Conservation (phyloP, 176 grass and related monocot genomes). For the Avena sativa region DNA sequence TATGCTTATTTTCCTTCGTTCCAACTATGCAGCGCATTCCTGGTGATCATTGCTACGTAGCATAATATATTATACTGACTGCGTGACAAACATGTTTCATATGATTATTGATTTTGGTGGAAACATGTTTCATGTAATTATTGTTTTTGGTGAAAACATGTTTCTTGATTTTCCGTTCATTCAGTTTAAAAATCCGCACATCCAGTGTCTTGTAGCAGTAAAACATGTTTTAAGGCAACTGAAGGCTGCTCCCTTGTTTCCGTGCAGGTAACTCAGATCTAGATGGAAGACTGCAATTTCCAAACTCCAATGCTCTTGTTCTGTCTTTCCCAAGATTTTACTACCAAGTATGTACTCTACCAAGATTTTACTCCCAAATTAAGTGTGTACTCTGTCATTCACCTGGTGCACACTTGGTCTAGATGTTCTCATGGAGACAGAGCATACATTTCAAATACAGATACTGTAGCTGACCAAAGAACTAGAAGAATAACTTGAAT, state of each 20-base stretch:
- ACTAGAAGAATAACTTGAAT: slow-evolving; percentile 43
- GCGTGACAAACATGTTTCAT: not conserved
- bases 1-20: not conserved
- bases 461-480: not conserved
- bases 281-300: slow-evolving; percentile 7
- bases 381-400: not conserved
- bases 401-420: slow-evolving; percentile 4
- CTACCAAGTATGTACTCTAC: not conserved
- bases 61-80: too few relatives aligned
- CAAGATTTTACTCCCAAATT: slow-evolving; percentile 4
- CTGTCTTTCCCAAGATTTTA: slow-evolving; percentile 15
- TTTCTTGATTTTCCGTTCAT: not conserved
- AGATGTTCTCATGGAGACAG: slow-evolving; percentile 1
- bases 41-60: slow-evolving; percentile 7
- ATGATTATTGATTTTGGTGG: slow-evolving; percentile 4
- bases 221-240: not conserved
- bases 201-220: not conserved
- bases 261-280: slow-evolving; percentile 17
- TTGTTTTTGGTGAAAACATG: slow-evolving; percentile 15
- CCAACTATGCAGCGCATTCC: not conserved
- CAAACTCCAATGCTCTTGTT: not conserved
- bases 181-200: not conserved
- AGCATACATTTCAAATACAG: slow-evolving; percentile 16
- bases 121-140: not conserved
- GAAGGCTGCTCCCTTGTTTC: not conserved